Percentiles rank a stretch among this genome's conserved stretches.
Evolutionary conservation across 139 green algal genomes (phyloP).

Genomic region (Desmodesmus armatus): DNA sequence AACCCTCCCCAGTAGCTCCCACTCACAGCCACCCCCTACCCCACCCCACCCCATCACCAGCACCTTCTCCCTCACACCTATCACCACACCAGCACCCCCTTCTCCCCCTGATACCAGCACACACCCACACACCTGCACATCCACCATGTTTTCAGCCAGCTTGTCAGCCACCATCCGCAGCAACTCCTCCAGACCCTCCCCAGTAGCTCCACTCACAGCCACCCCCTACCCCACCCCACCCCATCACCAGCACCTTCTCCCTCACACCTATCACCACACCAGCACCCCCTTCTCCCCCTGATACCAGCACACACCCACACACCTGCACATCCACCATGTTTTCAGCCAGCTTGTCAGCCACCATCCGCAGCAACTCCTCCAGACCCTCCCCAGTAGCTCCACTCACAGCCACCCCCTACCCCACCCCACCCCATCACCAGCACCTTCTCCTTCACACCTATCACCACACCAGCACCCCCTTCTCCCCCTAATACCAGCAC

Average conservation of each 20-base stretch:
- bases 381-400: constrained; percentile 81
- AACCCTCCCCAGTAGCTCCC: no score
- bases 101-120: constrained; percentile 49
- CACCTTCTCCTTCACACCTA: constrained; percentile 56
- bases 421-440: no score
- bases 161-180: constrained; percentile 64
- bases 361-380: constrained; percentile 67
- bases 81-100: no score
- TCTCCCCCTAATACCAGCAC: constrained; percentile 38
- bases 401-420: no score
- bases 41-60: no score
- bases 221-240: no score
- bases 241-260: no score
- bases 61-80: no score
- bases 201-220: constrained; percentile 71
- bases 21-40: no score
- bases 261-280: constrained; percentile 54
- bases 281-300: constrained; percentile 50
- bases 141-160: constrained; percentile 62
- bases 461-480: constrained; percentile 49
- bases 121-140: constrained; percentile 58
- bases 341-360: constrained; percentile 66
- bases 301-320: not conserved
- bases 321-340: constrained; percentile 57
- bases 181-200: constrained; percentile 82